Base-by-base conservation (phyloP, 805 yeast genomes). In the Limtongia smithiae region DNA sequence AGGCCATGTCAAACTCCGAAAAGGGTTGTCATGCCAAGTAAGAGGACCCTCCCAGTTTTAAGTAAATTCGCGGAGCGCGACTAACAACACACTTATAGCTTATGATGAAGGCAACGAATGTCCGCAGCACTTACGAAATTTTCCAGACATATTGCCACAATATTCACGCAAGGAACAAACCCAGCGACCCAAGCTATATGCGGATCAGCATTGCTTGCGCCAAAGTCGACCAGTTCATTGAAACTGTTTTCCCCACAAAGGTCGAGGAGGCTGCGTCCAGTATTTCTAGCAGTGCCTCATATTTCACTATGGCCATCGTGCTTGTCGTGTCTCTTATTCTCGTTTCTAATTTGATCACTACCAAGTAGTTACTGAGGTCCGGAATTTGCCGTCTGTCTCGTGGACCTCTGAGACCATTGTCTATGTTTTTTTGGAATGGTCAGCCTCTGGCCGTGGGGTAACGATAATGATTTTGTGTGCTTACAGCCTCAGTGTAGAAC, bases 171-270 rank as follows among this genome's bases (percentile, higher is more conserved):
- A 81, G 83, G 67, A 79, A 91, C 41, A 76, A 79, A 12, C 93
- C 90, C 28, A 70, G 75, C 32, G 97, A 91, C 71, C 95, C 95
- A 55, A 84, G 84, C 70, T 91, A 86, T 68, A 73, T 90, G 62
- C 78, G 81, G 52, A 78, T 93, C 58, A 95, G 94, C 60, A 79
- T 87, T 57, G 79, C 80, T 57, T 85, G 95, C 67, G 96, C 93
- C 45, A 84, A 85, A 67, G 80, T 93, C 57, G 95, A 88, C 63
- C 95, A 86, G 71, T 84, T 80, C 68, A 82, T 91, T 61, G 96
- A 91, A 47, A 31, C 49, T n/a, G 37, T 59, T 12, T 61, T 58
- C 48, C 63, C 63, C 6, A 43, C 60, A 11, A 41, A 39, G 32
- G 24, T 17, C 34, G 31, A 32, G 30, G 41, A 44, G 40, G 30